Conservation (phyloP, 2,329 filamentous ascomycete species). For the Xylariaceae sp. region DNA sequence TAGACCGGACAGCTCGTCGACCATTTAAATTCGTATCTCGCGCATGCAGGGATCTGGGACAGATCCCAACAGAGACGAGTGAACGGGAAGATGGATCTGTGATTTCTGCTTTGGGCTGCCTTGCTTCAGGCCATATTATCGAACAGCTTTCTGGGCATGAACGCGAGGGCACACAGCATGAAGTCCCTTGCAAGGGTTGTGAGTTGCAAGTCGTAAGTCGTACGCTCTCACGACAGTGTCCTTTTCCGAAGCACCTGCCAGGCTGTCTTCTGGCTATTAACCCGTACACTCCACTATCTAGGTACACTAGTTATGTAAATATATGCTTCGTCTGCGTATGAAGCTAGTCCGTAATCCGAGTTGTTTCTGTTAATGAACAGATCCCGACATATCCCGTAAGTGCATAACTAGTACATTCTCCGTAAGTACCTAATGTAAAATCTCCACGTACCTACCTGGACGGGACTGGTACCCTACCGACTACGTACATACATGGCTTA, state of each 20-base stretch:
- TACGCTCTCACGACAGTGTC: no score
- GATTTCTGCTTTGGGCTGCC: background rate
- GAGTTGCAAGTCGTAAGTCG: no score
- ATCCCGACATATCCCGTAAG: no score
- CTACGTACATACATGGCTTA: background rate
- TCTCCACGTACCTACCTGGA: no score
- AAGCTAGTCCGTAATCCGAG: no score
- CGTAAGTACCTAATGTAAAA: no score
- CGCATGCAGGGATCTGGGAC: background rate
- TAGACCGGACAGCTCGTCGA: background rate
- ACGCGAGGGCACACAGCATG: background rate
- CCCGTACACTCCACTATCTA: background rate
- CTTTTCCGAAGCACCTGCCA: no score
- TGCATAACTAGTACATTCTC: no score
- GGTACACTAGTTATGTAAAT: background rate
- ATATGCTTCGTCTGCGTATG: background rate
- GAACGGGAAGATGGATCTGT: background rate
- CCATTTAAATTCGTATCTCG: background rate
- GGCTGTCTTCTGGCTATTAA: no score
- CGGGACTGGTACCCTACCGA: background rate
- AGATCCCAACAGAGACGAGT: background rate
- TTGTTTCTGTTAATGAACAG: no score
- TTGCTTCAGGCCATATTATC: background rate
- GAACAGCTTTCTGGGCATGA: background rate
- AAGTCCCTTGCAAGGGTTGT: no score